Base-by-base conservation (phyloP, 2,329 filamentous ascomycete species). In the Lojkania enalia region DNA sequence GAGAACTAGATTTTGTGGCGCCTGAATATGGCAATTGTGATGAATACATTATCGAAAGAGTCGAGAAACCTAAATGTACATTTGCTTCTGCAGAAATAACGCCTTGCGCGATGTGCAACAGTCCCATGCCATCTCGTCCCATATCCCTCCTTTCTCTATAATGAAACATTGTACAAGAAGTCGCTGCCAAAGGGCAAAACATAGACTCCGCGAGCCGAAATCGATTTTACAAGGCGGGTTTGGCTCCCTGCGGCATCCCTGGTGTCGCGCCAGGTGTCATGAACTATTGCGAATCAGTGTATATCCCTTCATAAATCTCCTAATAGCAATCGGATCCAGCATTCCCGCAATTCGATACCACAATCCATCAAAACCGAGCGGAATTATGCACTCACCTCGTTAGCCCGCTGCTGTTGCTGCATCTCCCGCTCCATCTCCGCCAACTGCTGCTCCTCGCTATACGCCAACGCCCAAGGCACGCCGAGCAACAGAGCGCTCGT, bases 341-440 rank as follows among this genome's bases (percentile, higher is more conserved):
- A n/a, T 35, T 33, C 18, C 13, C 21, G 18, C 3, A 3, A 27
- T 41, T 30, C 23, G 7, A 27, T 27, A 7, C 23, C 23, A 7
- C 23, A 27, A 7, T n/a, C n/a, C 23, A 27, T 27, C 23, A 27
- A n/a, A n/a, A n/a, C 23, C n/a, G n/a, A n/a, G n/a, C n/a, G n/a
- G n/a, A n/a, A 9, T 20, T 21, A 40, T 50, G 27, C 41, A 73
- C 77, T 61, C 63, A 86, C 83, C 77, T 96, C 89, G 67, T 87
- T 86, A 53, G 90, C 90, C 65, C 87, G 83, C 81, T 96, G 89
- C 72, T 94, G 87, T 89, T 96, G 94, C 72, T 87, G 85, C 82
- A 91, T 90, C 77, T 96, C 92, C 73, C 90, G 85, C 83, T 99
- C 94, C 90, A 96, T 95, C 78, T 96, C 92, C 55, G 92, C 80